A percentile compares a stretch with the other conserved stretches of the same genome.
Conservation (phyloP, 106 monocot genomes). For the Apostasia shenzhenica region DNA sequence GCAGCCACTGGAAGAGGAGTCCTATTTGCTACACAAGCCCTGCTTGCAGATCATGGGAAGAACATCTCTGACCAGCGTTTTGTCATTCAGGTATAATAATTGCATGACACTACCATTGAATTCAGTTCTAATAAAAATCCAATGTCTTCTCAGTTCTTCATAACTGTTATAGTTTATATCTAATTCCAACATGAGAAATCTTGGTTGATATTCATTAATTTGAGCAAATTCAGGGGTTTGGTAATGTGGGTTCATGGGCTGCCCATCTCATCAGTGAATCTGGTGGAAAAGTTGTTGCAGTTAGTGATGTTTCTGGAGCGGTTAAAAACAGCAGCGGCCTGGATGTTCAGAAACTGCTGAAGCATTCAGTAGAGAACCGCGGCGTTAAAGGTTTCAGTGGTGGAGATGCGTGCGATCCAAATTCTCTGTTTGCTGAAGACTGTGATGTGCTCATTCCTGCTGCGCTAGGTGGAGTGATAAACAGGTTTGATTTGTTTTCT, state of each 20-base stretch:
- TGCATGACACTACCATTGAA: neutral
- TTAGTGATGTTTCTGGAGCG: constrained; percentile 72
- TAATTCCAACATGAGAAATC: neutral
- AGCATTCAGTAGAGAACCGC: constrained; percentile 23
- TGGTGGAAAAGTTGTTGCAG: constrained; percentile 55
- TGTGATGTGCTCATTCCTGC: constrained; percentile 77
- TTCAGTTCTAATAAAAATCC: neutral
- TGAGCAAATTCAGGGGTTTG: constrained; percentile 44
- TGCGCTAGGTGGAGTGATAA: constrained; percentile 62
- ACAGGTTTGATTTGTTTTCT: too few relatives aligned
- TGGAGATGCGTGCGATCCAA: constrained; percentile 57
- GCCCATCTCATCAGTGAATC: constrained; percentile 52
- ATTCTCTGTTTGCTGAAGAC: constrained; percentile 49
- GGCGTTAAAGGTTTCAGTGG: constrained; percentile 71
- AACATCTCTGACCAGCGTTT: constrained; percentile 66
- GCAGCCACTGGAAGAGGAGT: constrained; percentile 89
- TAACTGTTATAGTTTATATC: neutral
- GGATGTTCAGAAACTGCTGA: constrained; percentile 36
- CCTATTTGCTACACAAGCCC: constrained; percentile 67
- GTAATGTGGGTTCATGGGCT: constrained; percentile 75
- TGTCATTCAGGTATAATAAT: constrained; percentile 56
- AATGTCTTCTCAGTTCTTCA: neutral
- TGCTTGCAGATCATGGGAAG: constrained; percentile 75
- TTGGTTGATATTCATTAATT: neutral
- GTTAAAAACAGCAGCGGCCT: constrained; percentile 55